A percentile compares a stretch with the other conserved stretches of the same genome.
Conservation (phyloP, 169 alveolate genomes). For the Perkinsus marinus region DNA sequence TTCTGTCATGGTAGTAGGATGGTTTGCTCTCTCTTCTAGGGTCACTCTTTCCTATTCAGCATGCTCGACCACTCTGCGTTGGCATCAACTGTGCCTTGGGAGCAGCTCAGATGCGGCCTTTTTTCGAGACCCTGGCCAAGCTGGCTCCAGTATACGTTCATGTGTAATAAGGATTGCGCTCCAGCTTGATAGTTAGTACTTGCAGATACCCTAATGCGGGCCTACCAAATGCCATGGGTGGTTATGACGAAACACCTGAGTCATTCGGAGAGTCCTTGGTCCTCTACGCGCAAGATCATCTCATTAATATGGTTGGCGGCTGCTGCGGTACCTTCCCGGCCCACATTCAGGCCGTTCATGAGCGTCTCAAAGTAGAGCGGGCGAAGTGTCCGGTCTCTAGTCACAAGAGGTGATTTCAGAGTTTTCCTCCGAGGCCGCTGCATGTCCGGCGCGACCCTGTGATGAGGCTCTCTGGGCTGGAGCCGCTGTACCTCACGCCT, state of each 20-base stretch:
- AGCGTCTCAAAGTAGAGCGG: slow-evolving; percentile 14
- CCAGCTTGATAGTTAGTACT: neutral
- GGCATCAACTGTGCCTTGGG: slow-evolving; percentile 49
- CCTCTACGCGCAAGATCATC: slow-evolving; percentile 29
- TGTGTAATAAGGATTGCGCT: slow-evolving; percentile 2
- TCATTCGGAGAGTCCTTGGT: slow-evolving; percentile 24
- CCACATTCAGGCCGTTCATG: slow-evolving; percentile 29
- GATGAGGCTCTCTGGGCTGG: neutral
- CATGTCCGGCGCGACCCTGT: neutral
- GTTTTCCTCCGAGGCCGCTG: slow-evolving; percentile 9
- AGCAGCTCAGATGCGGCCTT: slow-evolving; percentile 34
- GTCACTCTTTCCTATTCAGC: neutral
- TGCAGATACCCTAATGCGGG: slow-evolving; percentile 53
- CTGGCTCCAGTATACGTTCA: slow-evolving; percentile 32
- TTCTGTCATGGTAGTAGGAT: slow-evolving; percentile 5
- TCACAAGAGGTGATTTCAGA: slow-evolving; percentile 4
- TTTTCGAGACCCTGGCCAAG: slow-evolving; percentile 30
- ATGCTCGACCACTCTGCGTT: slow-evolving; percentile 39
- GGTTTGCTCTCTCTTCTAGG: neutral
- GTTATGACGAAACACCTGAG: slow-evolving; percentile 55
- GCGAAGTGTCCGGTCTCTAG: neutral
- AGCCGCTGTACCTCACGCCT: neutral
- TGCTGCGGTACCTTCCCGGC: slow-evolving; percentile 59
- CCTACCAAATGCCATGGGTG: slow-evolving; percentile 60
- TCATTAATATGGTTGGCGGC: slow-evolving; percentile 53